Percentiles rank a stretch among this genome's conserved stretches.
Conservation (phyloP, 805 yeast species). For the Jamesozyma gamospora region DNA sequence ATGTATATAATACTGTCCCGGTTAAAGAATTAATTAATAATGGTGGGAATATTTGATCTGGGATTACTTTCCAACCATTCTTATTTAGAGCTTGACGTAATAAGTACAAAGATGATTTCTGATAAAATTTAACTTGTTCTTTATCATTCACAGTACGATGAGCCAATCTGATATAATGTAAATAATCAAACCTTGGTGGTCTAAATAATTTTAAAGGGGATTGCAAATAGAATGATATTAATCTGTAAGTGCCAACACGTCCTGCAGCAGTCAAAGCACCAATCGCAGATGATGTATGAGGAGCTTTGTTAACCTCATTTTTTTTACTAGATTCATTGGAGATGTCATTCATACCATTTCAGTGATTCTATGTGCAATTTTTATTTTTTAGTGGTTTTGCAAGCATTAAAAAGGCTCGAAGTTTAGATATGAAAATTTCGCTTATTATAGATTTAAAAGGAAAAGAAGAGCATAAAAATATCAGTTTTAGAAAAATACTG, state of each 20-base stretch:
- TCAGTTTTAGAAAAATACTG: too few species aligned
- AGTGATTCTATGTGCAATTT: not conserved
- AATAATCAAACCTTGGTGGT: conserved; percentile 82
- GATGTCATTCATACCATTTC: too few species aligned
- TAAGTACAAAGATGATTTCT: conserved; percentile 75
- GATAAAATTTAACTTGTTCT: conserved; percentile 27
- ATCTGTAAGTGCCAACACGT: conserved; percentile 70
- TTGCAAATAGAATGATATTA: conserved; percentile 67
- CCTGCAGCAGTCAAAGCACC: conserved; percentile 81
- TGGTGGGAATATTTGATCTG: conserved; percentile 75
- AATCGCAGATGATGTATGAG: conserved; percentile 34
- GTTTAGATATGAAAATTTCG: too few species aligned
- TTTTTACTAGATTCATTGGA: not conserved
- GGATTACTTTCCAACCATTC: conserved; percentile 82
- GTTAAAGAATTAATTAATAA: conserved; percentile 80
- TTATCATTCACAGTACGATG: conserved; percentile 27
- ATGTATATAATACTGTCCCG: conserved; percentile 75
- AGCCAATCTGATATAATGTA: conserved; percentile 53
- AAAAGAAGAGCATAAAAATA: too few species aligned
- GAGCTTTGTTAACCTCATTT: not conserved
- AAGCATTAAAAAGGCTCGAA: too few species aligned
- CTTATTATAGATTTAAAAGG: too few species aligned
- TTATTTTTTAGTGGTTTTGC: not conserved
- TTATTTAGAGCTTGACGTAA: conserved; percentile 57
- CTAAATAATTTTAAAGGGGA: conserved; percentile 78